These are phyloP conservation scores for Flammula alnicola DNA, from an alignment of 1,284 basidiomycete species.

Conservation along the genomic window DNA sequence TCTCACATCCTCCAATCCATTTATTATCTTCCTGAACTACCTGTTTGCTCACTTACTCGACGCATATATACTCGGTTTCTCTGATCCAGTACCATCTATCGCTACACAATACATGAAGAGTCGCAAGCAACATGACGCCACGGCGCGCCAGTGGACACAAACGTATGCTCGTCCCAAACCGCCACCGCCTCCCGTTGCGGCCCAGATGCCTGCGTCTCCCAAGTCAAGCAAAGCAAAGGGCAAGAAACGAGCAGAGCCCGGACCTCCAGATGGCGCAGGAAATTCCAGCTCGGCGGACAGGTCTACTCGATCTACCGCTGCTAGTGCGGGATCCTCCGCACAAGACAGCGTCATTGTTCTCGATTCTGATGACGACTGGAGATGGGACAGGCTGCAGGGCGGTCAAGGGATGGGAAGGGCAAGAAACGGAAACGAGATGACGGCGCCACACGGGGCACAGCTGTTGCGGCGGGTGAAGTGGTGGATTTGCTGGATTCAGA, in stretches of 20 bases:
- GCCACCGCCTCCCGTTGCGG: conserved; percentile 35
- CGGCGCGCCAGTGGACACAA: conserved; percentile 66
- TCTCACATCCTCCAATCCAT: not conserved
- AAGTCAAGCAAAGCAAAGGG: conserved; percentile 31
- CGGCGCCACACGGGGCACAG: conserved; percentile 19
- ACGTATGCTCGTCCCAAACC: conserved; percentile 59
- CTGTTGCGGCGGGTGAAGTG: conserved; percentile 18
- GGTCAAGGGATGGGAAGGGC: too few species aligned
- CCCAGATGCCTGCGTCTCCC: conserved; percentile 19
- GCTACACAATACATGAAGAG: conserved; percentile 71
- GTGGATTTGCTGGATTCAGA: conserved; percentile 27
- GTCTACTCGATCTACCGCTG: conserved; percentile 18
- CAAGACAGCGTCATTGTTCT: conserved; percentile 47
- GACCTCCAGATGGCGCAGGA: conserved; percentile 10
- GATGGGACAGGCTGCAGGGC: too few species aligned
- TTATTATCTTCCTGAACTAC: not conserved
- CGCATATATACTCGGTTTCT: too few species aligned
- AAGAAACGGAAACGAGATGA: not conserved
- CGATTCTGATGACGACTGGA: conserved; percentile 52
- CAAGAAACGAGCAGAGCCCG: conserved; percentile 30
- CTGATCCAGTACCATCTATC: conserved; percentile 70
- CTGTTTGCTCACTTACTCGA: too few species aligned
- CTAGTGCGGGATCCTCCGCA: too few species aligned
- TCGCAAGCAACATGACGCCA: conserved; percentile 65
- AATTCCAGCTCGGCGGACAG: conserved; percentile 15